Percentiles rank a stretch among this genome's conserved stretches.
Conservation (phyloP, 2,329 filamentous ascomycete genomes). For the Juglanconis oblonga region DNA sequence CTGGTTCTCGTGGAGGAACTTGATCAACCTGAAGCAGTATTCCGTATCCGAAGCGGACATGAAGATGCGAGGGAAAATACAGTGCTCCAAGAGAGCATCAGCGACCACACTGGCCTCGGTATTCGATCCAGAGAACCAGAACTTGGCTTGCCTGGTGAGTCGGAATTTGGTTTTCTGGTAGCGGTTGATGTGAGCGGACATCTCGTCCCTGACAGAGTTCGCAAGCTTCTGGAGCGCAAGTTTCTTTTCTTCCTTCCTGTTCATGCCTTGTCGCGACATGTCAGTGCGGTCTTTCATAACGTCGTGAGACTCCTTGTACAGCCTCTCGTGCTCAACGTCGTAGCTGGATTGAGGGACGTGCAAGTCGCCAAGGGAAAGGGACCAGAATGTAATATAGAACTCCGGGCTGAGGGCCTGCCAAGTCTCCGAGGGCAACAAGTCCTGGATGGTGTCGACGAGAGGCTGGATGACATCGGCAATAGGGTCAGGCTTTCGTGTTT, state of each 20-base stretch:
- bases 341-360: slow-evolving; percentile 76
- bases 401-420: slow-evolving; percentile 72
- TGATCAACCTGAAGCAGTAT: slow-evolving; percentile 82
- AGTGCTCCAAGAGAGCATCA: slow-evolving; percentile 80
- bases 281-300: slow-evolving; percentile 72
- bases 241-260: slow-evolving; percentile 67
- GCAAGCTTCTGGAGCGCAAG: slow-evolving; percentile 67
- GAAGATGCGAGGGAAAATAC: slow-evolving; percentile 82
- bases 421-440: slow-evolving; percentile 57
- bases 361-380: slow-evolving; percentile 78
- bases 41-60: slow-evolving; percentile 85
- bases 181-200: slow-evolving; percentile 64
- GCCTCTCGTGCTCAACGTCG: slow-evolving; percentile 66
- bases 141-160: slow-evolving; percentile 70
- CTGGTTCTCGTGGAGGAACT: slow-evolving; percentile 79
- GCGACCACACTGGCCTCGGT: slow-evolving; percentile 66
- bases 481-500: slow-evolving; percentile 39
- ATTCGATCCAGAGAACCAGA: slow-evolving; percentile 71
- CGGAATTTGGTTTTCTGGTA: slow-evolving; percentile 66
- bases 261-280: slow-evolving; percentile 62
- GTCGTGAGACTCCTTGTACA: slow-evolving; percentile 64
- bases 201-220: slow-evolving; percentile 69
- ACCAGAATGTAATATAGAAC: slow-evolving; percentile 92
- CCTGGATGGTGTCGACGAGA: slow-evolving; percentile 67
- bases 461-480: slow-evolving; percentile 71